phyloP scores from a whole-genome alignment of 495 filamentous ascomycete species.

The Bathelium albidoporum region DNA sequence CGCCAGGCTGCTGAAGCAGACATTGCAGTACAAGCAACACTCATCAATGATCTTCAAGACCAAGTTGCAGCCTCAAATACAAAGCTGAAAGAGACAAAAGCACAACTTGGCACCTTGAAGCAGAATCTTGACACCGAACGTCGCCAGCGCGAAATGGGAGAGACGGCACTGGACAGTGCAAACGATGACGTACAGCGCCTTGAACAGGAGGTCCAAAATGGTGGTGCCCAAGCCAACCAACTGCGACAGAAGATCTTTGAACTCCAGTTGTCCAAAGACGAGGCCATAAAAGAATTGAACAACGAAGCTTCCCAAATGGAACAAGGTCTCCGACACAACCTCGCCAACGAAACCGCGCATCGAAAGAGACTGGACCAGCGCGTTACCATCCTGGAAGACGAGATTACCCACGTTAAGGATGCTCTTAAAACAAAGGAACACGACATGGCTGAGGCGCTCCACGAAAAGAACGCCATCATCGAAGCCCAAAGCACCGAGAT shows the following conservation, averaged over 20 bases:
- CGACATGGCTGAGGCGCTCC: background rate
- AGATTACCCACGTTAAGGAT: conserved; percentile 3
- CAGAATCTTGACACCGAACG: conserved; percentile 19
- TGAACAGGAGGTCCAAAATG: conserved; percentile 17
- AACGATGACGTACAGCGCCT: conserved; percentile 22
- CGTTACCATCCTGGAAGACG: conserved; percentile 1
- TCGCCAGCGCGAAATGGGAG: conserved; percentile 25
- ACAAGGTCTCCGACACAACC: background rate
- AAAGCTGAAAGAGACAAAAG: conserved; percentile 9
- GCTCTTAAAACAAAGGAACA: conserved; percentile 11
- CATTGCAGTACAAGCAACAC: conserved; percentile 11
- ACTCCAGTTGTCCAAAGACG: conserved; percentile 23
- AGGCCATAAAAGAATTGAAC: conserved; percentile 18
- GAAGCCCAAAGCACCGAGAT: conserved; percentile 3
- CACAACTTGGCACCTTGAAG: conserved; percentile 18
- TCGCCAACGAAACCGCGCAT: conserved; percentile 9
- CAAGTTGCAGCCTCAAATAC: conserved; percentile 19
- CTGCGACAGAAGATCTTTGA: conserved; percentile 30
- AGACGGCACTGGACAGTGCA: conserved; percentile 23
- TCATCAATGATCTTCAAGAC: conserved; percentile 16
- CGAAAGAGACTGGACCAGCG: conserved; percentile 9
- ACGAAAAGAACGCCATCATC: background rate
- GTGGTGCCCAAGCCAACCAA: conserved; percentile 29
- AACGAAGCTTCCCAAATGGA: conserved; percentile 15
- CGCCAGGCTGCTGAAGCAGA: conserved; percentile 18